These are phyloP conservation scores for Metschnikowia anglica DNA, from an alignment of 805 yeast species.

Conservation along the genomic window DNA sequence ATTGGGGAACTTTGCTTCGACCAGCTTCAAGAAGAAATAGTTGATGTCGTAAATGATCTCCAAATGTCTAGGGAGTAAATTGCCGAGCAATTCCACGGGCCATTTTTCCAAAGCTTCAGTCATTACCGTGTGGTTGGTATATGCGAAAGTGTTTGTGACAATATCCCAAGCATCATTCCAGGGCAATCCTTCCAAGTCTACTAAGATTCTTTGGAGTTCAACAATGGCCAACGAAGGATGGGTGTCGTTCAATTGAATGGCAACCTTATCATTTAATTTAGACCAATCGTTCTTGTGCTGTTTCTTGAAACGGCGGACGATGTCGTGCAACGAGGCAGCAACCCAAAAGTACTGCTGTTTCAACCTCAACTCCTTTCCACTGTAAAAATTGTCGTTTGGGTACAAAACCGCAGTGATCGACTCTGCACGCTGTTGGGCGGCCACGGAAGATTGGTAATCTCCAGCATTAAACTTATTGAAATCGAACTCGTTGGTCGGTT, in stretches of 20 bases:
- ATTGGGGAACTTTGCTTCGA: constrained; percentile 72
- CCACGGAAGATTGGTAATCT: constrained; percentile 82
- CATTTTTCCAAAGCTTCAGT: constrained; percentile 94
- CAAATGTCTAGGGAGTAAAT: constrained; percentile 83
- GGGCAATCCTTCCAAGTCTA: constrained; percentile 75
- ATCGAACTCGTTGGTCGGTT: constrained; percentile 89
- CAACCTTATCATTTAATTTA: constrained; percentile 80
- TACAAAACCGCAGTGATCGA: constrained; percentile 89
- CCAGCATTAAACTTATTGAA: constrained; percentile 88
- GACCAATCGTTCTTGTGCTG: constrained; percentile 67
- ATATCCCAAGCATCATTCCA: constrained; percentile 89
- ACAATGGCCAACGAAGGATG: constrained; percentile 92
- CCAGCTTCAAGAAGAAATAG: constrained; percentile 70
- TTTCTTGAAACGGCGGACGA: constrained; percentile 85
- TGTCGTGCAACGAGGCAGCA: constrained; percentile 88
- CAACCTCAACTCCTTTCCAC: constrained; percentile 87
- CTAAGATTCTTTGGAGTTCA: constrained; percentile 81
- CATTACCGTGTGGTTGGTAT: constrained; percentile 94
- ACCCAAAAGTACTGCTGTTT: constrained; percentile 98
- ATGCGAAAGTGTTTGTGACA: constrained; percentile 78
- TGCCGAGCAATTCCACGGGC: constrained; percentile 82
- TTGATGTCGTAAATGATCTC: constrained; percentile 88
- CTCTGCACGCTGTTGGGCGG: constrained; percentile 84
- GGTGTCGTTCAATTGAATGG: constrained; percentile 92
- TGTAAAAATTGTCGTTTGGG: constrained; percentile 90